phyloP scores from a whole-genome alignment of 805 yeast species.

The Danielia oregonensis region DNA sequence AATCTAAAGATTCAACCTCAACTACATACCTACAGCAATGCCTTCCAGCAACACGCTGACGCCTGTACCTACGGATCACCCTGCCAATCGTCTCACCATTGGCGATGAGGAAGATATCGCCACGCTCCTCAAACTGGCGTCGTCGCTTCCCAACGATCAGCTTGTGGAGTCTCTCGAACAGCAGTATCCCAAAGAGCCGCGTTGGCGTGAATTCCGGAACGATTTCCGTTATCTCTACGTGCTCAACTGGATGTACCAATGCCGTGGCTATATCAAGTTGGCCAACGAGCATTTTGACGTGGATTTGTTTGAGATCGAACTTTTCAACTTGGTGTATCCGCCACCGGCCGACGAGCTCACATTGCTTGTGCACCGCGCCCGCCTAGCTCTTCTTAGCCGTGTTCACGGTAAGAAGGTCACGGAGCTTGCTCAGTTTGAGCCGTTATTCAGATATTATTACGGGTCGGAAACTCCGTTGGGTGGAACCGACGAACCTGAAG shows the following conservation, averaged over 20 bases:
- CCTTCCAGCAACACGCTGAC: conserved; percentile 8
- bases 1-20: neutral
- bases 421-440: conserved; percentile 29
- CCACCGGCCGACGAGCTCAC: conserved; percentile 32
- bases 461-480: conserved; percentile 31
- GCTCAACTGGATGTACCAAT: conserved; percentile 55
- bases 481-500: conserved; percentile 18
- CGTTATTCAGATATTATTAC: conserved; percentile 30
- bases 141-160: conserved; percentile 14
- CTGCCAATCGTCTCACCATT: conserved; percentile 8
- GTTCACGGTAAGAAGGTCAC: conserved; percentile 36
- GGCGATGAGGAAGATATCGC: conserved; percentile 14
- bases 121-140: conserved; percentile 11
- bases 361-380: conserved; percentile 41
- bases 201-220: conserved; percentile 17
- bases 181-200: conserved; percentile 12
- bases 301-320: conserved; percentile 60
- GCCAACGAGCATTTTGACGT: conserved; percentile 52
- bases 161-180: conserved; percentile 11
- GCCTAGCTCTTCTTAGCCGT: conserved; percentile 37
- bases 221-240: conserved; percentile 20
- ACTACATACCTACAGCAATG: conserved; percentile 3
- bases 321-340: conserved; percentile 36
- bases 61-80: conserved; percentile 12
- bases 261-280: conserved; percentile 49